Evolutionary conservation across 345 rosid genomes (phyloP).

Genomic region (Microthlaspi erraticum): DNA sequence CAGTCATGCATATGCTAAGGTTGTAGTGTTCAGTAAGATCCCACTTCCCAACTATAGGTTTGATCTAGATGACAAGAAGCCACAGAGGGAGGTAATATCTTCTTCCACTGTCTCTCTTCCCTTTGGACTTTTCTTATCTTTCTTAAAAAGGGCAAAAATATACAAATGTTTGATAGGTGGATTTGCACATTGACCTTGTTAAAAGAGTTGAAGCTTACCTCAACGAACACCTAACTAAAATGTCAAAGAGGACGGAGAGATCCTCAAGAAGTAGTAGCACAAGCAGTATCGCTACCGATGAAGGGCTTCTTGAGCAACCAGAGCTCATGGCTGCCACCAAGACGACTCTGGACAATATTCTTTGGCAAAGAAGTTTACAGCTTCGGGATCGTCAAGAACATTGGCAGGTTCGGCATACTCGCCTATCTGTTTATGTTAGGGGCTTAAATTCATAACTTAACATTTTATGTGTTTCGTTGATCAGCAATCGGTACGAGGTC

Average conservation of each 20-base stretch:
- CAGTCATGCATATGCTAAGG: constrained; percentile 85
- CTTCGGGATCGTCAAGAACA: constrained; percentile 64
- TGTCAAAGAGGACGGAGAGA: constrained; percentile 49
- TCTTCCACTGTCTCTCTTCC: not conserved
- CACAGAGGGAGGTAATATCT: constrained; percentile 82
- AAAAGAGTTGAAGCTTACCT: constrained; percentile 68
- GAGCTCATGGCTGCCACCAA: constrained; percentile 59
- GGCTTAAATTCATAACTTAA: not conserved
- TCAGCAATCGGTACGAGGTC: constrained; percentile 77
- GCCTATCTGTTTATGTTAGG: constrained; percentile 8
- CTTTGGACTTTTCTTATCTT: constrained; percentile 18
- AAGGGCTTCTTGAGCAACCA: constrained; percentile 72
- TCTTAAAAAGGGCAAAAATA: constrained; percentile 12
- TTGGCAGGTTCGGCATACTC: constrained; percentile 72
- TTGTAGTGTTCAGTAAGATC: constrained; percentile 82
- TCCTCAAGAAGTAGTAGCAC: constrained; percentile 67
- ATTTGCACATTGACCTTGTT: constrained; percentile 60
- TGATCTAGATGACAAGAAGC: constrained; percentile 90
- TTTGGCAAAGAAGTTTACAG: constrained; percentile 59
- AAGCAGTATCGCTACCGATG: constrained; percentile 64
- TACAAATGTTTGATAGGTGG: constrained; percentile 59
- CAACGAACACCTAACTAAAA: constrained; percentile 63
- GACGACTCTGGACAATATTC: constrained; percentile 57
- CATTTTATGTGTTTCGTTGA: constrained; percentile 1
- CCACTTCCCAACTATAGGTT: constrained; percentile 96